These are phyloP conservation scores for Plasmopara viticola DNA, from an alignment of 352 stramenopile genomes.

Conservation along the genomic window DNA sequence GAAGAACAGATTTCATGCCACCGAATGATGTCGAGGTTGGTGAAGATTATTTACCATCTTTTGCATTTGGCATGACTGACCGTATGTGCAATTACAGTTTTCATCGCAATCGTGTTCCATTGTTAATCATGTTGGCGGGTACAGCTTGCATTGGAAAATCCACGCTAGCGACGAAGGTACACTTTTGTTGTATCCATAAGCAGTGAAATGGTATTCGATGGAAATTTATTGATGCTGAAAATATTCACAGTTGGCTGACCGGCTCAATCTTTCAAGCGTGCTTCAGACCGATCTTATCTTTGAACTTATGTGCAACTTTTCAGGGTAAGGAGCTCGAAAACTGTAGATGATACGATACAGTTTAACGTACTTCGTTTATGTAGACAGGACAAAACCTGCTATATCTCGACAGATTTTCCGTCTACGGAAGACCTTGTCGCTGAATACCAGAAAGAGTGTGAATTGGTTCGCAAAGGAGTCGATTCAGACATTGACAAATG, in stretches of 20 bases:
- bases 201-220: slow-evolving; percentile 14
- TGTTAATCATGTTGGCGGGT: slow-evolving; percentile 80
- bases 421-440: slow-evolving; percentile 56
- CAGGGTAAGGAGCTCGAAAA: slow-evolving; percentile 34
- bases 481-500: slow-evolving; percentile 85
- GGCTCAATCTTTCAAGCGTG: slow-evolving; percentile 82
- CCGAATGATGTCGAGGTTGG: slow-evolving; percentile 78
- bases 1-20: slow-evolving; percentile 81
- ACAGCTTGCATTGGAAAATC: slow-evolving; percentile 83
- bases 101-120: slow-evolving; percentile 73
- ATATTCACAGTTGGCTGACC: slow-evolving; percentile 58
- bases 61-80: background rate
- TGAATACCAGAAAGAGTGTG: slow-evolving; percentile 75
- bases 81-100: slow-evolving; percentile 34
- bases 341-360: background rate
- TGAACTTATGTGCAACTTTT: slow-evolving; percentile 89
- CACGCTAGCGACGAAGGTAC: slow-evolving; percentile 81
- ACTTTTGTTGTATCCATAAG: background rate
- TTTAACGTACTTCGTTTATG: background rate
- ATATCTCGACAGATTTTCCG: slow-evolving; percentile 50
- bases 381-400: slow-evolving; percentile 60
- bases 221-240: background rate
- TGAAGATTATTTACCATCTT: background rate
- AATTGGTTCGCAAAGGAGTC: slow-evolving; percentile 76
- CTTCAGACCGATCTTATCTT: slow-evolving; percentile 85